Conservation (phyloP, 176 grass and related monocot genomes). For the Urochloa ruziziensis region DNA sequence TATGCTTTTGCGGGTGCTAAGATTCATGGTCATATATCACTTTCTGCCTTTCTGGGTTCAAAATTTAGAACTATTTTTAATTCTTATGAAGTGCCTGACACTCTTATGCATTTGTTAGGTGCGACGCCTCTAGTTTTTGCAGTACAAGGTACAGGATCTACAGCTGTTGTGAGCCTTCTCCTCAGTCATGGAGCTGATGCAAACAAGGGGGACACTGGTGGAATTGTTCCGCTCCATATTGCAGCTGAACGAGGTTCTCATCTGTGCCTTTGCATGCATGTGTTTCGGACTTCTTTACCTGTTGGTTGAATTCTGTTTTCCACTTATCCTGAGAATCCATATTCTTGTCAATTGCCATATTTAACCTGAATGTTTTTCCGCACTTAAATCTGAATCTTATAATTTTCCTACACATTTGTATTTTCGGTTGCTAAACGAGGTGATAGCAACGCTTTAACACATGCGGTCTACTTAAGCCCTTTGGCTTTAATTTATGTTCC, state of each 20-base stretch:
- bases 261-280: neutral
- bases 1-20: too few relatives aligned
- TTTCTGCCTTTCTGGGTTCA: neutral
- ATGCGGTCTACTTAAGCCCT: too few relatives aligned
- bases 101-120: neutral
- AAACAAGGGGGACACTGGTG: neutral
- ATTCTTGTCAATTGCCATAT: neutral
- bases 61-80: neutral
- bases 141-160: neutral
- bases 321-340: neutral
- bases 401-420: too few relatives aligned
- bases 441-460: too few relatives aligned
- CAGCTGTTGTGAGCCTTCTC: neutral
- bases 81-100: neutral
- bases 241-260: conserved; percentile 14
- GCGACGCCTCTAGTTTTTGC: neutral
- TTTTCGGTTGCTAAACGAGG: too few relatives aligned
- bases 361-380: too few relatives aligned
- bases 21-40: neutral
- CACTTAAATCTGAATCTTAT: too few relatives aligned
- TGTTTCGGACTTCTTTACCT: neutral
- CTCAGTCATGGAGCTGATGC: conserved; percentile 18
- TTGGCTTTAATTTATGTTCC: neutral
- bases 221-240: neutral
- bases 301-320: neutral